Evolutionary conservation across 768 basidiomycete species (phyloP), one percentile per base, ranked within the genome.

Genomic region (Rhodosporidiobolus odoratus): DNA sequence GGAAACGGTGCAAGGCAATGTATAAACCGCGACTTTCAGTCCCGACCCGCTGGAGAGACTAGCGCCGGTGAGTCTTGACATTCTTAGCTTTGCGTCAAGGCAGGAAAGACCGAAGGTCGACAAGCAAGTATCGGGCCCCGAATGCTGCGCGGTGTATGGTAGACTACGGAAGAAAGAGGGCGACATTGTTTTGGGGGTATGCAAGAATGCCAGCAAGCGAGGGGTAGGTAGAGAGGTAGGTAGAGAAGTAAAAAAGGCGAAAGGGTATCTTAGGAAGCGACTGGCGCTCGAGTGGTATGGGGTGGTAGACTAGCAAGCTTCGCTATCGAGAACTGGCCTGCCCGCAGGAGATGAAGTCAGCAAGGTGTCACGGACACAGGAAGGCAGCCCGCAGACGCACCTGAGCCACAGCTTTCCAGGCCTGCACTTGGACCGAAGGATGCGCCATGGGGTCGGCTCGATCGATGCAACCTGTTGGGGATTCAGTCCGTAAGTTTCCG

Each of bases 361-460:
- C 38, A 27, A 23, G 34, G 32, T 2, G 2, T 15, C 34, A n/a
- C 17, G 43, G 59, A 60, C 16, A 32, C 16, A 37, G 27, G 13
- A 41, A 25, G 19, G 7, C 8, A 40, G 30, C 1, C n/a, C n/a
- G n/a, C n/a, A 15, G 30, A 35, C 63, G 19, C 19, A 58, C 66
- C 43, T 63, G 4, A 73, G 50, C 47, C 38, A 59, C 5, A 73
- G 50, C 30, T 37, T 38, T 21, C 61, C 65, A 25, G 62, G 68
- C 1, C 72, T 34, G 25, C 58, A 60, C 45, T 62, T 63, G 4
- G 69, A 65, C 12, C 72, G 48, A 0, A 74, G 1, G 45, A 74
- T 58, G 17, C 58, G 53, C 61, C 62, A 74, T 3, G 72, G 72
- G 0, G 65, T 65, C 13, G 69, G 72, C 32, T 57, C 52, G 10